phyloP scores from a whole-genome alignment of 768 basidiomycete genomes.

The Dentipellis sp. region DNA sequence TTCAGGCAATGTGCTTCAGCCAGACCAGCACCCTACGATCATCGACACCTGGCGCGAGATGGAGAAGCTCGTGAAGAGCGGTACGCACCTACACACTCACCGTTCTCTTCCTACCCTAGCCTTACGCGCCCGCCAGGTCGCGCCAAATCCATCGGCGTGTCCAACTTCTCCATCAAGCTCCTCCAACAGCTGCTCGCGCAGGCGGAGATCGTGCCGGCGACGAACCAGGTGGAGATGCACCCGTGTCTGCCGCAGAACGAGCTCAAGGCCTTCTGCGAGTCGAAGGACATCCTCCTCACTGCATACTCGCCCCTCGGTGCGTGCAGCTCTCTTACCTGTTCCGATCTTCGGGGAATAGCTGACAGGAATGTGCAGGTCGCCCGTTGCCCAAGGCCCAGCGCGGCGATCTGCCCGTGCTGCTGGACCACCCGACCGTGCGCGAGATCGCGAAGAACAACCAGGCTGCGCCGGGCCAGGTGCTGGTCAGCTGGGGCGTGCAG shows the following conservation, averaged over 20 bases:
- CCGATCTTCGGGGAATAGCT: neutral
- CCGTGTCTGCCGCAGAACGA: slow-evolving; percentile 60
- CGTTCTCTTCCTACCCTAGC: neutral
- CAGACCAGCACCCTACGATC: slow-evolving; percentile 37
- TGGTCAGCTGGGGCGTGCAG: slow-evolving; percentile 51
- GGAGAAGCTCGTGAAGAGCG: slow-evolving; percentile 24
- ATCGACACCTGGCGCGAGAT: slow-evolving; percentile 27
- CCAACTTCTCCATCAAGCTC: slow-evolving; percentile 31
- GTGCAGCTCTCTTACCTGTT: neutral
- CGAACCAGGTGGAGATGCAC: slow-evolving; percentile 65
- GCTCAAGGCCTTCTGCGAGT: slow-evolving; percentile 44
- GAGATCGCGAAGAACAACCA: slow-evolving; percentile 30
- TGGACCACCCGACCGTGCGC: slow-evolving; percentile 11
- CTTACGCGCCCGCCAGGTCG: slow-evolving; percentile 15
- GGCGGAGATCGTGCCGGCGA: slow-evolving; percentile 48
- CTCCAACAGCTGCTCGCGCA: slow-evolving; percentile 31
- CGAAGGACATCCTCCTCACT: slow-evolving; percentile 50
- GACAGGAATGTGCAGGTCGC: neutral
- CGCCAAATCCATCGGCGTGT: slow-evolving; percentile 29
- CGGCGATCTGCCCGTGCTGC: neutral
- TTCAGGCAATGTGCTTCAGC: slow-evolving; percentile 26
- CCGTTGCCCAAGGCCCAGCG: neutral
- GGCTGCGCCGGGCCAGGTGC: slow-evolving; percentile 39
- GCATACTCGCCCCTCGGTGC: slow-evolving; percentile 50
- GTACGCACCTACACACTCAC: slow-evolving; percentile 5